Base-by-base conservation (phyloP, 1,284 basidiomycete species). In the Athelia sp. region DNA sequence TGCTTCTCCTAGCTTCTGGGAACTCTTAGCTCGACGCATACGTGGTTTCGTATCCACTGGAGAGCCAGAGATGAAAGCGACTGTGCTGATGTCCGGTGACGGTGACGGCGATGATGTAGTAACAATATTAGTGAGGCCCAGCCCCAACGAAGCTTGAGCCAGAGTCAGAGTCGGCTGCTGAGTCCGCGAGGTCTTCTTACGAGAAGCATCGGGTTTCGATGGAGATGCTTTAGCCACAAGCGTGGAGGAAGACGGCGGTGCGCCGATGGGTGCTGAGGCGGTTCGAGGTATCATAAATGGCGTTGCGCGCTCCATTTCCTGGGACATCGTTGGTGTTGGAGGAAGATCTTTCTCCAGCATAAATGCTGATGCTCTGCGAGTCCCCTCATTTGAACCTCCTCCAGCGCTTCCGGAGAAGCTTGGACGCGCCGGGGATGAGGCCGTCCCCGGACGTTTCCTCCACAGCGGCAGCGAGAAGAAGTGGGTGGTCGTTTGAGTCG, bases 391-490 rank as follows among this genome's bases (percentile, higher is more conserved):
- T 24, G 42, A 36, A 47, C 43, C 47, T 54, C 21, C 31, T 54
- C 45, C 48, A 52, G 35, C 34, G 47, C 53, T 34, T 57, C 52
- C 24, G 50, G 18, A 44, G 43, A 10, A 40, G 50, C 47, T 55
- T 43, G 57, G 58, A 52, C 54, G 64, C n/a, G 60, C 50, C 31
- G 62, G 55, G 26, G 64, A 53, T 22, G 62, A 58, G 24, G 61
- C 59, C 29, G 66, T 61, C 45, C 62, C 62, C 26, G 65, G 67
- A 48, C 78, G 78, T 56, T 78, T 81, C 58, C 26, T 78, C 84
- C 83, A 85, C 50, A 75, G 70, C 17, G 84, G 81, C 23, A 82
- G 62, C 32, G 84, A 80, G 62, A 87, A 81, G 67, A 86, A 81
- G 64, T 81, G 79, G 36, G 79, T 74, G 43, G 69, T 72, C 3